Evolutionary conservation across 495 filamentous ascomycete genomes (phyloP).

Genomic region (Recurvomyces mirabilis): DNA sequence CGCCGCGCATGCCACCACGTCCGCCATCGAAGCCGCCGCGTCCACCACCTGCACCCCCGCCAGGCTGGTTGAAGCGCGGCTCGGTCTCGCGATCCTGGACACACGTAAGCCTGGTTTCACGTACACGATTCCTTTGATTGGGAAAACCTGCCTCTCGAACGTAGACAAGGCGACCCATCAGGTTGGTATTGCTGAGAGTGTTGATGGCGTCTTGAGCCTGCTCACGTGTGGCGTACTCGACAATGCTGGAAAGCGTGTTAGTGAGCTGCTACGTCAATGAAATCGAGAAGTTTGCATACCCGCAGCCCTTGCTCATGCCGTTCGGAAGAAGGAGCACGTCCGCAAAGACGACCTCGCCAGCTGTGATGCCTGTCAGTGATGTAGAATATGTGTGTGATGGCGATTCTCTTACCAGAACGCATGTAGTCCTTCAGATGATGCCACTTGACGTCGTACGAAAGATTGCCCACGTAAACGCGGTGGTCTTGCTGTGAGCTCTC

Average conservation of each 20-base stretch:
- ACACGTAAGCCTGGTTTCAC: neutral
- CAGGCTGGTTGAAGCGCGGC: slow-evolving; percentile 79
- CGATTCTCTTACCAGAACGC: slow-evolving; percentile 71
- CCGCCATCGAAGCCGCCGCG: slow-evolving; percentile 39
- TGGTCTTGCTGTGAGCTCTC: slow-evolving; percentile 97
- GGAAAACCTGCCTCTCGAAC: slow-evolving; percentile 73
- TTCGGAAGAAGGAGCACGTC: slow-evolving; percentile 99
- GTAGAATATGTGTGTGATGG: slow-evolving; percentile 14
- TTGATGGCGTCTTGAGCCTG: slow-evolving; percentile 96
- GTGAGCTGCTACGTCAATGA: slow-evolving; percentile 20
- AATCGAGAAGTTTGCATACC: slow-evolving; percentile 90
- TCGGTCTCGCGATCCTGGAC: slow-evolving; percentile 83
- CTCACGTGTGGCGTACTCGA: slow-evolving; percentile 99
- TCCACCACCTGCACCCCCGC: slow-evolving; percentile 47
- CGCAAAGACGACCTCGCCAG: slow-evolving; percentile 98
- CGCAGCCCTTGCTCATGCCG: slow-evolving; percentile 99
- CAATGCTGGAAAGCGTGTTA: slow-evolving; percentile 56
- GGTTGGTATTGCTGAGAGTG: slow-evolving; percentile 95
- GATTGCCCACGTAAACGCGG: slow-evolving; percentile 97
- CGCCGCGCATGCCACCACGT: slow-evolving; percentile 39
- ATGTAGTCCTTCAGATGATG: too few species aligned
- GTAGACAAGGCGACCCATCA: slow-evolving; percentile 97
- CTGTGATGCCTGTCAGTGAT: slow-evolving; percentile 37
- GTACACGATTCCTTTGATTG: neutral
- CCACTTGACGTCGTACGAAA: slow-evolving; percentile 99